Base-by-base conservation (phyloP, 176 grass and related monocot genomes). In the Thinopyrum elongatum region DNA sequence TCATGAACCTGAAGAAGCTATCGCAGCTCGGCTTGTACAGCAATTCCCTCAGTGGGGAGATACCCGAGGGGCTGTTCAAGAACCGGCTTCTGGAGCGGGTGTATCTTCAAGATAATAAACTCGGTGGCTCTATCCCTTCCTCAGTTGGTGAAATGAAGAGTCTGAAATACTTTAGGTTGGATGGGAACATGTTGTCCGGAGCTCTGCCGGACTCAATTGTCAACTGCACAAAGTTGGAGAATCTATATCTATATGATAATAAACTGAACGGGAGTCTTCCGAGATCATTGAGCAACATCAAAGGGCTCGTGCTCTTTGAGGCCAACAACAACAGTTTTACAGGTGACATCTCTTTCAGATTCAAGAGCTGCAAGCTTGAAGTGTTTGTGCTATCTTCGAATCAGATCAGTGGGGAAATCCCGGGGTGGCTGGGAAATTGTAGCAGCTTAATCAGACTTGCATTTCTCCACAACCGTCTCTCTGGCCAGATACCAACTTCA, bases 201-300 rank as follows among this genome's bases (percentile, higher is more conserved):
- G 49, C 76, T 73, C 34, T 97, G 73, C 95, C 92, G 0, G 70
- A 44, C 82, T 97, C 92, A 34, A 88, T 94, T 69, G 81, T 86
- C 41, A 94, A 93, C 77, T 94, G 88, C 80, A 86, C 67, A 11
- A 83, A 84, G 39, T 75, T 97, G 77, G 89, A 94, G 82, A 70
- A 88, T 4, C 68, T 97, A 25, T 76, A 60, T 81, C 73, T 97
- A 19, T 44, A 10, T 0, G 0, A 72, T 63, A 97, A 97, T 88
- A 88, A 86, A 78, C 64, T 97, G 49, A 92, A 60, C 3, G 95
- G 92, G 10, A 73, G 15, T 83, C 81, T 97, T 57, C 92, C 90
- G 4, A 63, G 77, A 64, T 87, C 78, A 35, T 65, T 94, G 80
- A 76, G 81, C 73, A 26, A 35, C 25, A 77, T 94, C 14, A 82